Base-by-base conservation (phyloP, 371 early-diverging fungal genomes). In the Blyttiomyces sp. region DNA sequence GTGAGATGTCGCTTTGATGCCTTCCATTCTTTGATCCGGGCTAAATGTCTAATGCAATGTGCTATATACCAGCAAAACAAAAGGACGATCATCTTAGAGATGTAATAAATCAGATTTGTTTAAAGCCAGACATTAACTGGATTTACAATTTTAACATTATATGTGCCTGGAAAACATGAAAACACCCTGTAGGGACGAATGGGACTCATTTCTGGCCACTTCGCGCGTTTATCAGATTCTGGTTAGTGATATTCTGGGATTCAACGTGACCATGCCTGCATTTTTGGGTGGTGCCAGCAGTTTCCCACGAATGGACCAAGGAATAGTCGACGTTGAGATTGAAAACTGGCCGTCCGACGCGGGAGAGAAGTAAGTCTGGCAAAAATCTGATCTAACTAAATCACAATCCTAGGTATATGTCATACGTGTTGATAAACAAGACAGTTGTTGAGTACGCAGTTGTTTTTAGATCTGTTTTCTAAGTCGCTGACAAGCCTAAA, bases 191-290 rank as follows among this genome's bases (percentile, higher is more conserved):
- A n/a, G n/a, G 11, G 49, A 43, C 24, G 52, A 27, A 26, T 64
- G 64, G 64, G 64, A 64, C 45, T 58, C 59, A 5, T 24, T 54
- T 1, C 17, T 42, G 7, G 24, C 49, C 9, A 17, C 46, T 27
- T 2, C 54, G 19, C 23, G 36, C 1, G 36, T 59, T 23, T 36
- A 59, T 17, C 23, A 7, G 1, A 23, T 33, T 11, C 7, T 59
- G 17, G 19, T 58, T 13, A 50, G 51, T 6, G 59, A 58, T 4
- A 39, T 59, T 5, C 24, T 64, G 44, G 64, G 64, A 4, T 64
- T 59, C 51, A 35, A 54, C n/a, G 59, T 64, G 3, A 21, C 34
- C 24, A 36, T 58, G n/a, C 32, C 23, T 5, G 45, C 42, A 7
- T 64, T 53, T 27, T 46, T 17, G 9, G 64, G 59, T 21, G 64